Base-by-base conservation (phyloP, 352 stramenopile species). In the Phytophthora brassicae region DNA sequence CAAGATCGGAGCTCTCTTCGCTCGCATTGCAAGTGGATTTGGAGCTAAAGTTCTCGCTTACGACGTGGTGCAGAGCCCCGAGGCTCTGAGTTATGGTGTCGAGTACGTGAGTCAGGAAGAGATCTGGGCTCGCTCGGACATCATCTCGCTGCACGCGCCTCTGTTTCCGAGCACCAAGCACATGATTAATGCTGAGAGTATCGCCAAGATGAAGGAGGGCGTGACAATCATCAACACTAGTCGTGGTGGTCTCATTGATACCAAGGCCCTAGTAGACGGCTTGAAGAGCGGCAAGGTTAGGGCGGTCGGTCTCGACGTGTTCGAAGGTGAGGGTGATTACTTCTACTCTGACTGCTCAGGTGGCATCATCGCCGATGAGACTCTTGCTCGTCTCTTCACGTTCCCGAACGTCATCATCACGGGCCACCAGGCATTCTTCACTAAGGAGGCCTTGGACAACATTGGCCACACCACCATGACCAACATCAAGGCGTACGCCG, bases 201-300 rank as follows among this genome's bases (percentile, higher is more conserved):
- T 97, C 29, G 59, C 68, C 19, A 78, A 89, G 68, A 90, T 97
- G 66, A 96, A 96, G 70, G 60, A 88, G 16, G 70, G 80, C 22
- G 84, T 95, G 5, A 77, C 89, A 52, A 69, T 97, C 38, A 94
- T 97, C 73, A 97, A 96, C 70, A 94, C 86, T 9, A 87, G 76
- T 26, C 86, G 87, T 46, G 88, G 90, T 46, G 86, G 77, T 22
- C 64, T 96, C 20, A 79, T 96, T 45, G 81, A 95, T 64, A 95
- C 85, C 19, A 70, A 70, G 3, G 81, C 84, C 3, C 63, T 97
- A 0, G 74, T 96, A n/a, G 59, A 81, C 33, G 85, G 77, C 12
- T 72, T 97, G 38, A 79, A 92, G 63, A 70, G 67, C 16, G 72
- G 78, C 39, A 84, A 90, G 41, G 90, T 97, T 38, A 70, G 73